Conservation (phyloP, 805 yeast species). For the Cyberlindnera petersonii region DNA sequence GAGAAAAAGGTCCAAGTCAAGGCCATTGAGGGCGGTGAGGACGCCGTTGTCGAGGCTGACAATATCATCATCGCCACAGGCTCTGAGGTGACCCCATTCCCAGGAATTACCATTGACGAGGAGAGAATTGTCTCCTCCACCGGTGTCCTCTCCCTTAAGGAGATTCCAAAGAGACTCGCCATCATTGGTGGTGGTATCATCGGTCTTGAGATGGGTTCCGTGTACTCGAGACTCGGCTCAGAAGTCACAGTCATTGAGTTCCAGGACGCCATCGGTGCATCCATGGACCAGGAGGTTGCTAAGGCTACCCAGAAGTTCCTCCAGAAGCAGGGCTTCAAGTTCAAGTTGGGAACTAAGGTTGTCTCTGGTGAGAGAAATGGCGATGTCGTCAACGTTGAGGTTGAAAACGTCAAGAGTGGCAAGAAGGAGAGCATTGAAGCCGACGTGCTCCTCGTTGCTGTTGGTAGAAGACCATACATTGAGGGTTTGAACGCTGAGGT, state of each 20-base stretch:
- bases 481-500: constrained; percentile 85
- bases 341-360: constrained; percentile 91
- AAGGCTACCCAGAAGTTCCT: constrained; percentile 85
- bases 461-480: constrained; percentile 98
- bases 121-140: constrained; percentile 96
- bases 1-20: constrained; percentile 75
- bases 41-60: constrained; percentile 70
- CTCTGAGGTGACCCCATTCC: constrained; percentile 97
- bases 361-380: constrained; percentile 83
- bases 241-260: constrained; percentile 94
- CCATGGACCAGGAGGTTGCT: constrained; percentile 96
- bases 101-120: constrained; percentile 94
- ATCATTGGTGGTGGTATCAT: constrained; percentile 99
- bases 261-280: constrained; percentile 90
- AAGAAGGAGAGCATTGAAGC: constrained; percentile 76
- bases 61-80: constrained; percentile 96
- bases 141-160: constrained; percentile 80
- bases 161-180: constrained; percentile 87
- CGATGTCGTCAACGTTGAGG: constrained; percentile 79
- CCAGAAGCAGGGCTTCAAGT: constrained; percentile 91
- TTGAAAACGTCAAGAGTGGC: constrained; percentile 86
- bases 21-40: constrained; percentile 83
- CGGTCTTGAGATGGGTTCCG: constrained; percentile 99
- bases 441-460: constrained; percentile 92
- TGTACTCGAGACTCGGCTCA: constrained; percentile 90